Evolutionary conservation across 2,329 filamentous ascomycete genomes (phyloP), one percentile per base, ranked within the genome.

Genomic region (Orbilia brochopaga): DNA sequence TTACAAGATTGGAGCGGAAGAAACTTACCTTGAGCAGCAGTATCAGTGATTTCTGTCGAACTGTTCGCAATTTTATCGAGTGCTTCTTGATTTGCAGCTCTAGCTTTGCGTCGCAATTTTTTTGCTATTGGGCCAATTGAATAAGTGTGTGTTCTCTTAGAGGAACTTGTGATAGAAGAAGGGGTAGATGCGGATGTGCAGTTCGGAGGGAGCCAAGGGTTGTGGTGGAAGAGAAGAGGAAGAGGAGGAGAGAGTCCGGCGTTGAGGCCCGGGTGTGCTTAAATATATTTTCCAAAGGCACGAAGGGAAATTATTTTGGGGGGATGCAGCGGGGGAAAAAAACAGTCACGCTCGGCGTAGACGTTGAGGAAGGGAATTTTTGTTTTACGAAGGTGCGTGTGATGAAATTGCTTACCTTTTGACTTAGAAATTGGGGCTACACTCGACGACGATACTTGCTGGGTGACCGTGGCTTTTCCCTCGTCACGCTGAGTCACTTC

Each of bases 41-140:
- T 35, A 35, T 3, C 32, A 21, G 3, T 37, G 53, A 4, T 17
- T n/a, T 30, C 7, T 44, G 19, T 10, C 10, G 53, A 23, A n/a
- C n/a, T 15, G 11, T 50, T 11, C 11, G 58, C 37, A 5, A 50
- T n/a, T 11, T 54, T 15, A 23, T 67, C 23, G 19, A 48, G 37
- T 23, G 48, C 62, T 17, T 6, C 17, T 13, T 55, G 19, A 23
- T 44, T 67, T 10, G 48, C 56, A 10, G 56, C 63, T 21, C 46
- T 19, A 19, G 65, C 65, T 50, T 24, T 57, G 7, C 65, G 57
- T 54, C 57, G 24, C 30, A 62, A 53, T 55, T 69, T 69, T 32
- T 69, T 69, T 4, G 65, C 65, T 69, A 30, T 55, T 42, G 1
- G 10, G 19, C n/a, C 23, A 46, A 51, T 24, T 17, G 37, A 23